Evolutionary conservation across 2,329 filamentous ascomycete species (phyloP).

Genomic region (Colletotrichum falcatum): DNA sequence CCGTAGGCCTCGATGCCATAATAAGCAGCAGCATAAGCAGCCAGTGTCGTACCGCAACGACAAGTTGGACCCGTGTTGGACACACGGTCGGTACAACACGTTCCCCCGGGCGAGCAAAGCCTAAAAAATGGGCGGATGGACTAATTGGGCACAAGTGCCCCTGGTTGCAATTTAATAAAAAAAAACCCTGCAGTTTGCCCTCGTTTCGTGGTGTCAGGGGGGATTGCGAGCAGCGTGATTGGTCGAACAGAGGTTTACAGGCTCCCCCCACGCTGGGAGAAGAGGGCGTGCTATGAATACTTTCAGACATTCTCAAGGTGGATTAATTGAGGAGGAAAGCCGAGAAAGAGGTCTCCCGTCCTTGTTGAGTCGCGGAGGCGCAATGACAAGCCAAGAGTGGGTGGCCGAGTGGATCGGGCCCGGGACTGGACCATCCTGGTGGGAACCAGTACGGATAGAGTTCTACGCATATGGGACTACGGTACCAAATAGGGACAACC

Average conservation of each 20-base stretch:
- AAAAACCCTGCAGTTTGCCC: constrained; percentile 14
- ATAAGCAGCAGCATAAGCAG: background rate
- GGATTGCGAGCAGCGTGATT: constrained; percentile 30
- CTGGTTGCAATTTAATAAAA: constrained; percentile 26
- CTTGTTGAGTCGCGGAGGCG: constrained; percentile 11
- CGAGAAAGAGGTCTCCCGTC: background rate
- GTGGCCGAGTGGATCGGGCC: constrained; percentile 1
- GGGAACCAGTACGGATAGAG: constrained; percentile 1
- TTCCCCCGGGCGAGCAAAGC: constrained; percentile 33
- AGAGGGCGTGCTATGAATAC: background rate
- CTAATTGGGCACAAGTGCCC: constrained; percentile 30
- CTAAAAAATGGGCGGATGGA: constrained; percentile 35
- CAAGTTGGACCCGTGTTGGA: constrained; percentile 28
- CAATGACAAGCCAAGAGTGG: background rate
- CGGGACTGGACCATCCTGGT: constrained; percentile 29
- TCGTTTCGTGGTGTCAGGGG: constrained; percentile 21
- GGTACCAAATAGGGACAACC: too few relatives aligned
- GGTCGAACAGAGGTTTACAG: constrained; percentile 1
- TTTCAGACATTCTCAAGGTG: too few relatives aligned
- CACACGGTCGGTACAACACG: constrained; percentile 37
- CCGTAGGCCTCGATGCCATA: constrained; percentile 26
- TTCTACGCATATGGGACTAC: constrained; percentile 22
- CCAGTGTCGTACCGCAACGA: constrained; percentile 2
- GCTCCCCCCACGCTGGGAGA: background rate
- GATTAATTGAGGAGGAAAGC: background rate